These are phyloP conservation scores for Aspergillus kassunensis DNA, from an alignment of 495 filamentous ascomycete genomes.

Conservation along the genomic window DNA sequence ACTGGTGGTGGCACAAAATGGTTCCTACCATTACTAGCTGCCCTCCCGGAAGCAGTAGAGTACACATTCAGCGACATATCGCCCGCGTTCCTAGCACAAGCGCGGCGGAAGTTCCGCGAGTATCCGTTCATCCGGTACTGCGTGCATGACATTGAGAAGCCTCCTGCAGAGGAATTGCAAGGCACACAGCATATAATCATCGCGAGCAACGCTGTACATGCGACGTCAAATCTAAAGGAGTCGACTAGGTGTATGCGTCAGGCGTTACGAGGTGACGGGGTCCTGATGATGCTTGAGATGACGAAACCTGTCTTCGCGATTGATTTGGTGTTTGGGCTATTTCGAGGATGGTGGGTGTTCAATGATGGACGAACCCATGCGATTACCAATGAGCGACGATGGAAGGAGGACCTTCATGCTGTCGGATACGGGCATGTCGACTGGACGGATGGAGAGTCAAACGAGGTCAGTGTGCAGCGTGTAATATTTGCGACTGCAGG, in stretches of 20 bases:
- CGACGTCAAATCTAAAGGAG: constrained; percentile 34
- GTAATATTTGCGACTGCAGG: constrained; percentile 43
- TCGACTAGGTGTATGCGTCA: constrained; percentile 30
- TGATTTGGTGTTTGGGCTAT: constrained; percentile 47
- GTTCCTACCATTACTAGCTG: constrained; percentile 33
- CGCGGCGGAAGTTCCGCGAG: constrained; percentile 31
- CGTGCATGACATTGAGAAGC: constrained; percentile 44
- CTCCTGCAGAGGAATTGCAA: constrained; percentile 27
- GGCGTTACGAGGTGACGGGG: constrained; percentile 33
- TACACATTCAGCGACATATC: constrained; percentile 51
- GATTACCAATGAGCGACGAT: constrained; percentile 26
- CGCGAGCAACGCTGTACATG: constrained; percentile 48
- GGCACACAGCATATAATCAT: constrained; percentile 44
- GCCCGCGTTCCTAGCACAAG: constrained; percentile 38
- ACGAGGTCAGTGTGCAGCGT: constrained; percentile 39
- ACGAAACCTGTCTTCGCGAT: constrained; percentile 36
- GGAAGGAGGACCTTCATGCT: constrained; percentile 35
- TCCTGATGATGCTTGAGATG: constrained; percentile 41
- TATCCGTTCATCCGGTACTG: constrained; percentile 45
- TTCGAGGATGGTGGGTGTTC: constrained; percentile 54
- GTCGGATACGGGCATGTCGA: constrained; percentile 46
- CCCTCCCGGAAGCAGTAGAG: constrained; percentile 34
- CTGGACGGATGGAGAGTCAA: constrained; percentile 42
- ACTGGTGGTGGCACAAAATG: constrained; percentile 42
- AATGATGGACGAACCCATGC: constrained; percentile 48